These are phyloP conservation scores for Penicillium hesseltinei DNA, from an alignment of 2,329 filamentous ascomycete species.

Conservation along the genomic window DNA sequence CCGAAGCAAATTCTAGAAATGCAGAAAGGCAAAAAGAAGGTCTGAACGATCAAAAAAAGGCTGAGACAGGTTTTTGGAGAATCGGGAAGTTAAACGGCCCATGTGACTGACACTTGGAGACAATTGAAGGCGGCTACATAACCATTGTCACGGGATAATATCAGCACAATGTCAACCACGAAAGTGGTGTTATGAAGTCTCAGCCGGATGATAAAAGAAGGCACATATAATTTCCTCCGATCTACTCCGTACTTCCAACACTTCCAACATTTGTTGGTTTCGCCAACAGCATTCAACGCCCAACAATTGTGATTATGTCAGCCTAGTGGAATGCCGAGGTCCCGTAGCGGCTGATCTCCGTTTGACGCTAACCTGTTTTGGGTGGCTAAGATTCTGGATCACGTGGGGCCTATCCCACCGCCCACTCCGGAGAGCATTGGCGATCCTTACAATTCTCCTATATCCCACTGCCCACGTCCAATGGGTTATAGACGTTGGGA, in stretches of 20 bases:
- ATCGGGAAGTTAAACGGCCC: constrained; percentile 31
- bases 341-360: constrained; percentile 21
- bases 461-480: constrained; percentile 25
- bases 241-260: neutral
- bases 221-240: neutral
- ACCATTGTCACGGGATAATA: constrained; percentile 10
- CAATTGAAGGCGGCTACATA: constrained; percentile 15
- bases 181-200: neutral
- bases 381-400: neutral
- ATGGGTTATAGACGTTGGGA: constrained; percentile 42
- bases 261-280: constrained; percentile 5
- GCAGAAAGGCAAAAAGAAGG: constrained; percentile 14
- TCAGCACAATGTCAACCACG: neutral
- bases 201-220: too few relatives aligned
- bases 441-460: constrained; percentile 3
- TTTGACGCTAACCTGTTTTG: constrained; percentile 10
- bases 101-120: constrained; percentile 39
- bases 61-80: constrained; percentile 17
- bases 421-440: constrained; percentile 4
- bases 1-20: constrained; percentile 4
- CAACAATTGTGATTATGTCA: constrained; percentile 24
- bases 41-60: constrained; percentile 8
- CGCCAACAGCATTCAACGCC: constrained; percentile 18
- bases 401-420: constrained; percentile 4
- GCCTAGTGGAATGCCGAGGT: constrained; percentile 19